These are phyloP conservation scores for Ceratobasidium theobromae DNA, from an alignment of 1,284 basidiomycete genomes.

Conservation along the genomic window DNA sequence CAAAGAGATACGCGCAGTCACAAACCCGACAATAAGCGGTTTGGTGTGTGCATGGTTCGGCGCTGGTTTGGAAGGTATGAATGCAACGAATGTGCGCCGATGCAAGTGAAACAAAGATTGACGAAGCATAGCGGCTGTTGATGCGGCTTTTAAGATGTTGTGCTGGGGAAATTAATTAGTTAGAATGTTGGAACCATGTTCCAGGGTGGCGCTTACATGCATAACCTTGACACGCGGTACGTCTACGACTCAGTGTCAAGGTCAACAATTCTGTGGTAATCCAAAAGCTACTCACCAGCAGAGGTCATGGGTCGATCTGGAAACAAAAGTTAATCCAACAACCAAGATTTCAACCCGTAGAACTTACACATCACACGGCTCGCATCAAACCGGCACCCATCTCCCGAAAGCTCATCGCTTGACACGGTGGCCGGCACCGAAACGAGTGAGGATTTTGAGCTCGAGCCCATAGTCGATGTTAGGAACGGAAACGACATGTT, in stretches of 20 bases:
- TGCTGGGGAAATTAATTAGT: background rate
- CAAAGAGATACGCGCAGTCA: background rate
- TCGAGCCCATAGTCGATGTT: background rate
- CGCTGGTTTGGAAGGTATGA: background rate
- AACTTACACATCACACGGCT: slow-evolving; percentile 30
- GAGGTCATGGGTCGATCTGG: slow-evolving; percentile 24
- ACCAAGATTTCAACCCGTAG: background rate
- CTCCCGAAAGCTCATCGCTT: background rate
- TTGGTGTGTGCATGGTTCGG: background rate
- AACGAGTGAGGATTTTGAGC: background rate
- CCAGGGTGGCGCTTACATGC: slow-evolving; percentile 3
- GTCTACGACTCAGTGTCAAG: background rate
- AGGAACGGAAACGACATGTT: background rate
- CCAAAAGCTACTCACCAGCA: slow-evolving; percentile 4
- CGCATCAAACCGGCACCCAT: slow-evolving; percentile 13
- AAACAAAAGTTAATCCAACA: background rate
- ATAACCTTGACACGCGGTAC: slow-evolving; percentile 19
- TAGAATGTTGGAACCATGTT: background rate
- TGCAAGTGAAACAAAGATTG: slow-evolving; percentile 18
- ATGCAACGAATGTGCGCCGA: slow-evolving; percentile 16
- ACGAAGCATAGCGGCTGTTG: slow-evolving; percentile 7
- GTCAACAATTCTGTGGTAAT: background rate
- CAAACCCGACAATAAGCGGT: slow-evolving; percentile 8
- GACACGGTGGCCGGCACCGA: background rate
- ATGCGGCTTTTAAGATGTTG: slow-evolving; percentile 11